phyloP scores from a whole-genome alignment of 2,329 filamentous ascomycete species.

The Monilinia laxa region DNA sequence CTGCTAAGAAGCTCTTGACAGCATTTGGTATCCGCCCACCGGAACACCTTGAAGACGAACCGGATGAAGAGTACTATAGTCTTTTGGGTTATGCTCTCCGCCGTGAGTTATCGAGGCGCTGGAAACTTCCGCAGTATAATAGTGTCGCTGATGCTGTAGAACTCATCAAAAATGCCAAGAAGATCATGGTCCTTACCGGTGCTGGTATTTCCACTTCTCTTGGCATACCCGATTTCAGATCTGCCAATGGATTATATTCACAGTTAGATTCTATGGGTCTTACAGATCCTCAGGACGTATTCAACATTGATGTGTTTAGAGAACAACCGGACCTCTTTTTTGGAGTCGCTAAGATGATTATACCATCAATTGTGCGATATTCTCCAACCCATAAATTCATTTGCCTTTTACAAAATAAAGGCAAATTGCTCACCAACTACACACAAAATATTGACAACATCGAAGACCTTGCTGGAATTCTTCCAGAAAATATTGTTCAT shows the following conservation, averaged over 20 bases:
- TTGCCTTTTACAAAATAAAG: constrained; percentile 79
- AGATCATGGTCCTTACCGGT: constrained; percentile 91
- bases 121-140: constrained; percentile 78
- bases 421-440: constrained; percentile 92
- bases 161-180: constrained; percentile 70
- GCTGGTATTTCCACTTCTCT: constrained; percentile 96
- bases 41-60: constrained; percentile 66
- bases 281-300: constrained; percentile 86
- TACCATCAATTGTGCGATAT: constrained; percentile 76
- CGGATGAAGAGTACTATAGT: constrained; percentile 73
- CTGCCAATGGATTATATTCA: constrained; percentile 86
- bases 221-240: constrained; percentile 95
- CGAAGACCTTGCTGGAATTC: constrained; percentile 81
- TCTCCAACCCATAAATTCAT: constrained; percentile 96
- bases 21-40: constrained; percentile 80
- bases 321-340: constrained; percentile 90
- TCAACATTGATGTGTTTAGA: constrained; percentile 84
- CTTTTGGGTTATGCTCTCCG: constrained; percentile 75
- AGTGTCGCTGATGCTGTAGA: constrained; percentile 82
- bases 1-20: constrained; percentile 79
- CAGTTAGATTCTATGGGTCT: constrained; percentile 75
- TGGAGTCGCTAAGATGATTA: constrained; percentile 83
- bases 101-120: constrained; percentile 77
- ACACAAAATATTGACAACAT: constrained; percentile 99
- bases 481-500: constrained; percentile 80